phyloP scores from a whole-genome alignment of 345 rosid species.

The Linum lewisii region DNA sequence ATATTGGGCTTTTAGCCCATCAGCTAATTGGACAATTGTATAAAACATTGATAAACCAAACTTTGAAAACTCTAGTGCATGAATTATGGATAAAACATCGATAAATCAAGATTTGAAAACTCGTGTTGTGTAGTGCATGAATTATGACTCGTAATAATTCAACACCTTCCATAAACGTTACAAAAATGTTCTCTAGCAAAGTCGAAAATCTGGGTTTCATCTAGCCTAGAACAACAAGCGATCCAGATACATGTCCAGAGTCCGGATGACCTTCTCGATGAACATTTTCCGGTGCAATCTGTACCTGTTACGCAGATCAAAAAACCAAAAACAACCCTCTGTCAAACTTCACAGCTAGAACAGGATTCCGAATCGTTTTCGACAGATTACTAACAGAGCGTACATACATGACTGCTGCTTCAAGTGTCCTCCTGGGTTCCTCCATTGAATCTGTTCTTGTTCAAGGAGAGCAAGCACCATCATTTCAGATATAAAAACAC shows the following conservation, averaged over 20 bases:
- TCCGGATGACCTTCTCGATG: conserved; percentile 53
- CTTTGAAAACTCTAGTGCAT: no score
- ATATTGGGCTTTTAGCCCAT: no score
- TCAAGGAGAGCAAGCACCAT: background rate
- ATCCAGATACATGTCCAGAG: conserved; percentile 73
- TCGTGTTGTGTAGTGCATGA: no score
- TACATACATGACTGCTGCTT: conserved; percentile 51
- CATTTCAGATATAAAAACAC: background rate
- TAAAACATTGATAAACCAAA: no score
- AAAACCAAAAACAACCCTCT: background rate
- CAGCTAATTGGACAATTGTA: no score
- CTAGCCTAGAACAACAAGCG: conserved; percentile 39
- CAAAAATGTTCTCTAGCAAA: no score
- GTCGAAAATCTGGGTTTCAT: background rate
- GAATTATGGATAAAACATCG: no score
- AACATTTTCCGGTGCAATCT: conserved; percentile 73
- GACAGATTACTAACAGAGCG: background rate
- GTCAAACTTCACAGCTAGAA: background rate
- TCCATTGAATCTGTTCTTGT: conserved; percentile 44
- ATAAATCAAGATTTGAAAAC: no score
- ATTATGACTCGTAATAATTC: no score
- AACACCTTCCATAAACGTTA: no score
- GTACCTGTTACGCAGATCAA: conserved; percentile 32
- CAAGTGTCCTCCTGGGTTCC: conserved; percentile 49
- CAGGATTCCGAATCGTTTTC: background rate